Evolutionary conservation across 495 filamentous ascomycete species (phyloP).

Genomic region (Cercophora sp.): DNA sequence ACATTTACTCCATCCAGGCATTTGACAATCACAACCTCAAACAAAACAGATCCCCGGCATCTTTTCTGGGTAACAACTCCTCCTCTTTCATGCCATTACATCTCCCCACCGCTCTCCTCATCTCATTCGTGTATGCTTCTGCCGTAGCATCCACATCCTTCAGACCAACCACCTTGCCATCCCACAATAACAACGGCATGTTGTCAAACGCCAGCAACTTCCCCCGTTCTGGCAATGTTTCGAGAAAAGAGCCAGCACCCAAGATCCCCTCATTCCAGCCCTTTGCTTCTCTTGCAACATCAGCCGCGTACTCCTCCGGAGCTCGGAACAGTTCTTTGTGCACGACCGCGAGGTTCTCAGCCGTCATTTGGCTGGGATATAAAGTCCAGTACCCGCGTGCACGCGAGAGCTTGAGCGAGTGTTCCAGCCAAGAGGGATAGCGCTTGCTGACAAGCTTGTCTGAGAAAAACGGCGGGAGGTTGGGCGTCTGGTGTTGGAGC

Average conservation of each 20-base stretch:
- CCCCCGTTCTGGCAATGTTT: conserved; percentile 34
- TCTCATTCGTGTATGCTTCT: conserved; percentile 37
- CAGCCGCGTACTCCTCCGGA: conserved; percentile 62
- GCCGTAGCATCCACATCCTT: conserved; percentile 33
- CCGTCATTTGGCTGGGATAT: conserved; percentile 58
- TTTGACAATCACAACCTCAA: conserved; percentile 4
- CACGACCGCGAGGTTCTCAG: conserved; percentile 55
- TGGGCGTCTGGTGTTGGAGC: conserved; percentile 27
- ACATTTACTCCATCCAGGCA: not conserved
- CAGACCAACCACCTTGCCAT: conserved; percentile 29
- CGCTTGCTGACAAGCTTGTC: conserved; percentile 53
- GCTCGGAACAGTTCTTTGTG: conserved; percentile 68
- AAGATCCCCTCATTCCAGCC: conserved; percentile 23
- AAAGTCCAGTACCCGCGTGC: conserved; percentile 68
- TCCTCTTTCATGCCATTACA: conserved; percentile 28
- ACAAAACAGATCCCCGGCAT: conserved; percentile 28
- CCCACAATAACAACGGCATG: conserved; percentile 40
- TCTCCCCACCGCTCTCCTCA: conserved; percentile 36
- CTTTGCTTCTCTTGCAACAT: conserved; percentile 16
- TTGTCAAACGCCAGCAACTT: conserved; percentile 32
- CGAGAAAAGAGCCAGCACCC: conserved; percentile 29
- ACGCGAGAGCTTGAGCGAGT: conserved; percentile 66
- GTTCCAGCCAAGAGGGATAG: conserved; percentile 75
- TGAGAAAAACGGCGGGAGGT: conserved; percentile 25
- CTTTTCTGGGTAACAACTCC: conserved; percentile 17